Evolutionary conservation across 768 basidiomycete species (phyloP), one percentile per base, ranked within the genome.

Genomic region (Auricularia heimuer): DNA sequence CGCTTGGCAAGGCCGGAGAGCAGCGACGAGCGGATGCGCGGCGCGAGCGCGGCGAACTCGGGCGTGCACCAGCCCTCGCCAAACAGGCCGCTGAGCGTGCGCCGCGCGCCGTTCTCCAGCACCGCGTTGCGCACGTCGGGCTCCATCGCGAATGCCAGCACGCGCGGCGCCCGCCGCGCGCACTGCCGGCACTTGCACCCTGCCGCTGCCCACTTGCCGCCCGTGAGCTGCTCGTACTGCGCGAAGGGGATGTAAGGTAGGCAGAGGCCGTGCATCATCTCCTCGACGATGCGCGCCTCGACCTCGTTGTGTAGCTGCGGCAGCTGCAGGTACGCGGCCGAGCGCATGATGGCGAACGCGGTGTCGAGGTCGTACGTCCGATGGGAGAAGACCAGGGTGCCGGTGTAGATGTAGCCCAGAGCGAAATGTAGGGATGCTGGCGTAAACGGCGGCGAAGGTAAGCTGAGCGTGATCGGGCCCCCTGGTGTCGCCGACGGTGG

Each of bases 351-450:
- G 67, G 90, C 84, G 73, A 98, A 93, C 0, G 91, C 90, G 16
- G 94, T 98, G 54, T 87, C 82, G 69, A 98, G 86, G 77, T 98
- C 96, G 75, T 93, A 97, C 1, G 91, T 87, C 14, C 96, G 82
- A 70, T 98, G 90, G 3, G 92, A 94, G 74, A 98, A 97, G 35
- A 88, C 80, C 56, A 98, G 88, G 3, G 94, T 96, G 54, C 96
- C 97, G 3, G 94, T 92, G 72, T 98, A 98, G 58, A 98, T 85
- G 76, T 89, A 98, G 3, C 94, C 94, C 60, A 98, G 83, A 45
- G 92, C 92, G 73, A 98, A 98, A 73, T 96, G 92, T 3, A 97
- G 80, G 0, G 94, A 91, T 1, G 95, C 90, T 0, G 95, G 92
- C 0, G 96, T 96, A 75, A 98, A 98, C 0, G 95, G 94, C 0